A percentile compares a stretch with the other conserved stretches of the same genome.
These are phyloP conservation scores for Erythrophleum ivorense DNA, from an alignment of 331 rosid species.

Conservation along the genomic window DNA sequence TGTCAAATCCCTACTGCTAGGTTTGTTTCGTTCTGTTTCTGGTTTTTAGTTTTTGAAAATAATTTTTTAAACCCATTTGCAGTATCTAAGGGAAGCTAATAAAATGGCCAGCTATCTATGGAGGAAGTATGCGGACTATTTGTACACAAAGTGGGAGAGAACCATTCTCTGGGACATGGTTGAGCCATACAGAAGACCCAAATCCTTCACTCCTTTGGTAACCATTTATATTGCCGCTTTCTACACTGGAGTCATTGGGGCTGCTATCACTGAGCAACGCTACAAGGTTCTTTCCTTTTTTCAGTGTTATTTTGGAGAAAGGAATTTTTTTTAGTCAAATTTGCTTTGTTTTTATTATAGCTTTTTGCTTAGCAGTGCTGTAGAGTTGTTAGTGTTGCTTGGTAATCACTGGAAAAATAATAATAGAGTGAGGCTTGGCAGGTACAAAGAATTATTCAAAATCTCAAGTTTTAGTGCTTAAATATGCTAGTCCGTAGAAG, in stretches of 20 bases:
- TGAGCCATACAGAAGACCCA: conserved; percentile 78
- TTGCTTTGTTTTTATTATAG: neutral
- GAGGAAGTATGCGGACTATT: conserved; percentile 87
- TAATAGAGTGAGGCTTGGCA: neutral
- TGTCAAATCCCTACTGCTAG: neutral
- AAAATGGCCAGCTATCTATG: conserved; percentile 72
- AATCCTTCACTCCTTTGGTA: conserved; percentile 84
- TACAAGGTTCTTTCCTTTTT: conserved; percentile 64
- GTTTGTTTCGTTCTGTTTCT: neutral
- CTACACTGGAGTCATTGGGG: conserved; percentile 80
- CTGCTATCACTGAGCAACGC: conserved; percentile 91
- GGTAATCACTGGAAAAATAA: neutral
- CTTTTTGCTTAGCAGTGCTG: neutral
- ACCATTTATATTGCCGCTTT: conserved; percentile 75
- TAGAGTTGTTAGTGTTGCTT: neutral
- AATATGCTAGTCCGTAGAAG: neutral
- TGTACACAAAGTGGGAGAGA: conserved; percentile 86
- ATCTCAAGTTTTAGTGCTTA: neutral
- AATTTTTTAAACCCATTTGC: neutral
- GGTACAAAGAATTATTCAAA: neutral
- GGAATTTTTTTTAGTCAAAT: neutral
- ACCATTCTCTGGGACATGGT: conserved; percentile 87
- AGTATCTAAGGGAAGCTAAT: conserved; percentile 10
- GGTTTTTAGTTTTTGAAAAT: neutral
- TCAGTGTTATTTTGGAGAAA: neutral